These are phyloP conservation scores for Fusarium piperis DNA, from an alignment of 2,329 filamentous ascomycete species.

Conservation along the genomic window DNA sequence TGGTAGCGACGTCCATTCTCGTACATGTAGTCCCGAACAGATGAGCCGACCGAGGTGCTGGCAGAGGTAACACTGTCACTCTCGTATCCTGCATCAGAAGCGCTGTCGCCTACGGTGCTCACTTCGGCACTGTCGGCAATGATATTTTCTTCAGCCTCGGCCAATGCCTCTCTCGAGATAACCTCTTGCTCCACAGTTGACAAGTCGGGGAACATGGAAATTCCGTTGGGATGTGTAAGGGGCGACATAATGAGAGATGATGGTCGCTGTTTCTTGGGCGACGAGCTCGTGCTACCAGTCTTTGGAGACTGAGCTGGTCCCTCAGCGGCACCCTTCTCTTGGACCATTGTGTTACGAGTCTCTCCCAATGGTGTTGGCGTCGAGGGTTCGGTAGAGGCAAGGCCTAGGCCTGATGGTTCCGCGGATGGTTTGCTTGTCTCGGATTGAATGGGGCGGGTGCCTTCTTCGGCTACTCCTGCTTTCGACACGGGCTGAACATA, in stretches of 20 bases:
- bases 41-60: constrained; percentile 52
- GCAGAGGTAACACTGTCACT: constrained; percentile 49
- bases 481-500: not conserved
- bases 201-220: constrained; percentile 49
- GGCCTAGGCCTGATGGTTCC: not conserved
- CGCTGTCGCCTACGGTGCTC: constrained; percentile 26
- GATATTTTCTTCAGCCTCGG: constrained; percentile 50
- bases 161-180: constrained; percentile 49
- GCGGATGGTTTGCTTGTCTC: not conserved
- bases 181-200: constrained; percentile 48
- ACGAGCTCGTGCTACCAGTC: not conserved
- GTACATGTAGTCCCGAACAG: constrained; percentile 60
- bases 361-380: not conserved
- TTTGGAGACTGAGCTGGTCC: constrained; percentile 1
- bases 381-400: not conserved
- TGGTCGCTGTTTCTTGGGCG: constrained; percentile 16
- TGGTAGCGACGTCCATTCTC: constrained; percentile 71
- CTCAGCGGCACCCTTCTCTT: constrained; percentile 3
- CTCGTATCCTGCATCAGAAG: constrained; percentile 51
- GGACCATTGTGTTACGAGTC: not conserved
- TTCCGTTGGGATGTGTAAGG: constrained; percentile 52
- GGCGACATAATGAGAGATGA: constrained; percentile 40
- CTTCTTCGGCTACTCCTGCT: not conserved
- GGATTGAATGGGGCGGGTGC: not conserved
- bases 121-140: constrained; percentile 47